Evolutionary conservation across 2,329 filamentous ascomycete genomes (phyloP).

Genomic region (Ophiostoma himal-ulmi): DNA sequence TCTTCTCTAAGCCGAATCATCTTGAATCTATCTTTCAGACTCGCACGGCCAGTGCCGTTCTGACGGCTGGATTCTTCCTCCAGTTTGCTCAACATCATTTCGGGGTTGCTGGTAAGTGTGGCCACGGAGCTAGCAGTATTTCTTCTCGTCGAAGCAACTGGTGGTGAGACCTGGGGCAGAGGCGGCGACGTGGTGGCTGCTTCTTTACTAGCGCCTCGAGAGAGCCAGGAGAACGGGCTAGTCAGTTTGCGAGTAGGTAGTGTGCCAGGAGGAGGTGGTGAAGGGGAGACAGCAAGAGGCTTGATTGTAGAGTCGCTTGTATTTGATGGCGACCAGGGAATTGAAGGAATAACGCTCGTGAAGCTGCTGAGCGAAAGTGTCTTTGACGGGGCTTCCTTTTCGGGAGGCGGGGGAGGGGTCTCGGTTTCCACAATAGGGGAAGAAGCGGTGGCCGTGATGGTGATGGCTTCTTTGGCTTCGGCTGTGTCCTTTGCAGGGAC

Average conservation of each 20-base stretch:
- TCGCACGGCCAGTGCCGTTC: conserved; percentile 49
- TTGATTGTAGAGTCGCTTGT: conserved; percentile 46
- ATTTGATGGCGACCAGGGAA: conserved; percentile 59
- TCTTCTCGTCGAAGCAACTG: conserved; percentile 48
- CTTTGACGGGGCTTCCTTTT: conserved; percentile 41
- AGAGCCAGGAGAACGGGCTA: conserved; percentile 82
- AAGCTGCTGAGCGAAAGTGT: conserved; percentile 63
- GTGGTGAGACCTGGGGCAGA: conserved; percentile 46
- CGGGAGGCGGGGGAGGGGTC: conserved; percentile 19
- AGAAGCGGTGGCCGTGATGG: background rate
- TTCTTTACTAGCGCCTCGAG: conserved; percentile 59
- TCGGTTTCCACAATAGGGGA: conserved; percentile 2
- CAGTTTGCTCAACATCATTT: conserved; percentile 70
- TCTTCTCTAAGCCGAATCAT: conserved; percentile 69
- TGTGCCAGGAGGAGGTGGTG: conserved; percentile 31
- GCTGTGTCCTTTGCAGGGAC: conserved; percentile 6
- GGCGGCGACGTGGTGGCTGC: conserved; percentile 39
- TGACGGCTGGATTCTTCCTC: conserved; percentile 56
- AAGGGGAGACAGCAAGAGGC: conserved; percentile 31
- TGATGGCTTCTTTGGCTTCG: background rate
- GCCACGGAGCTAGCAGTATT: conserved; percentile 77
- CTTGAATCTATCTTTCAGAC: conserved; percentile 73
- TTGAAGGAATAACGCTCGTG: conserved; percentile 63
- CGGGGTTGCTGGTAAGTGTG: conserved; percentile 72
- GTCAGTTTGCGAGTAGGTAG: conserved; percentile 63